Base-by-base conservation (phyloP, 2,329 filamentous ascomycete genomes). In the Talaromyces sp. region DNA sequence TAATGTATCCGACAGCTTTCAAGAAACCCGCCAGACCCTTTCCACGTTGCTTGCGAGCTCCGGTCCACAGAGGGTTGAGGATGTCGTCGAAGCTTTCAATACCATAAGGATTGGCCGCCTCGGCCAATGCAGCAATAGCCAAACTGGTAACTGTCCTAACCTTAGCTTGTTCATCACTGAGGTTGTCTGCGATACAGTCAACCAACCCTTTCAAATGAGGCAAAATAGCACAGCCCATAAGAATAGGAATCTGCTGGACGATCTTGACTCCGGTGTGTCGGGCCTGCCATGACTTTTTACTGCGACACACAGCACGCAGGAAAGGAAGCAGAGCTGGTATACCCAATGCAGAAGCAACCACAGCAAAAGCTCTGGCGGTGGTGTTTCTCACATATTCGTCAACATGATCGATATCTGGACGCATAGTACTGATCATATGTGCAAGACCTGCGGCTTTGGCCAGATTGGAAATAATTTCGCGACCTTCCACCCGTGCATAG, bases 1-100 rank as follows among this genome's bases (percentile, higher is more conserved):
- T 98, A 74, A 99, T 97, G 77, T 95, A 98, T 29, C 95, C 95
- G 51, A 99, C 94, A 56, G 95, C 95, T 81, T 99, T 99, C 68
- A 99, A 83, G 79, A 97, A 99, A 15, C 93, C 94, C 27, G 95
- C 94, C 53, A 99, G 85, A 72, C 94, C 93, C 78, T 99, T 99
- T 68, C 95, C 95, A 74, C 95, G 89, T 80, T 99, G 95, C 80
- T 97, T 97, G 69, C 94, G 88, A 31, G 93, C 94, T 66, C 95
- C 95, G 5, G 92, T 97, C 95, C 95, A 99, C 0, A 99, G 85
- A 3, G 95, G 95, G 75, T 98, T 97, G 59, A 99, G 85, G 68
- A 99, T 98, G 67, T 97, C 93, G 73, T 99, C 95, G 72, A 99
- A 99, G 72, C 93, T 97, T 80, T 99, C 95, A 70, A 99, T 99